Conservation (phyloP, 495 filamentous ascomycete genomes). For the Lasiosphaeria miniovina region DNA sequence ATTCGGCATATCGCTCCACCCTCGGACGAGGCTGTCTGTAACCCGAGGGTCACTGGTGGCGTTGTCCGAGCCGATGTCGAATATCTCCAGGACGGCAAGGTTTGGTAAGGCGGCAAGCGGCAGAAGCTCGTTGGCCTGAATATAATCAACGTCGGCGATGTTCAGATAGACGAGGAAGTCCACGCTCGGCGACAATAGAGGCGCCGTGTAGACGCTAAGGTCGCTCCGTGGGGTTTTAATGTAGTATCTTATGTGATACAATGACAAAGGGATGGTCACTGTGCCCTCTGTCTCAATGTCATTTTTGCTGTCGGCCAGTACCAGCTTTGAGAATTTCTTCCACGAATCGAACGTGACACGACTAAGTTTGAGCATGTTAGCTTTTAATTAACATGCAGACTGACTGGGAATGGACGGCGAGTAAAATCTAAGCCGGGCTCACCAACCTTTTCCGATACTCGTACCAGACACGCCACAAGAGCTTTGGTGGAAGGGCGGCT, state of each 20-base stretch:
- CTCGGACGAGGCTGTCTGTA: slow-evolving; percentile 29
- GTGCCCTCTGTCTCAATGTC: slow-evolving; percentile 6
- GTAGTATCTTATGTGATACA: background rate
- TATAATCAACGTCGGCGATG: slow-evolving; percentile 13
- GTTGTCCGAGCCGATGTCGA: slow-evolving; percentile 5
- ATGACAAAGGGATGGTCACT: background rate
- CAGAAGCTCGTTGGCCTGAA: slow-evolving; percentile 21
- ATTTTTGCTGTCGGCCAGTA: background rate
- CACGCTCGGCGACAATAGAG: slow-evolving; percentile 16
- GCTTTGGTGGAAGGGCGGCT: slow-evolving; percentile 11
- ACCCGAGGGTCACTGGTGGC: slow-evolving; percentile 11
- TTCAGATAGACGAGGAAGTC: slow-evolving; percentile 31
- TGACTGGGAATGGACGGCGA: too few species aligned
- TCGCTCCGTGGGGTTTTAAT: slow-evolving; percentile 13
- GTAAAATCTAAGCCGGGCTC: too few species aligned
- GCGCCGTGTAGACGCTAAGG: slow-evolving; percentile 22
- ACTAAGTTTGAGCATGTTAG: background rate
- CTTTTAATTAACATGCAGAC: background rate
- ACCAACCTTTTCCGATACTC: slow-evolving; percentile 4
- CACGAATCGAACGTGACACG: background rate
- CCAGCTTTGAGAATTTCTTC: background rate
- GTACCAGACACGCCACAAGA: slow-evolving; percentile 19
- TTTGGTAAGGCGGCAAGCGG: slow-evolving; percentile 26
- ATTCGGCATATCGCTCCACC: slow-evolving; percentile 24
- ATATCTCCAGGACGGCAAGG: slow-evolving; percentile 33